phyloP scores from a whole-genome alignment of 495 filamentous ascomycete genomes.

The Cetradonia linearis region DNA sequence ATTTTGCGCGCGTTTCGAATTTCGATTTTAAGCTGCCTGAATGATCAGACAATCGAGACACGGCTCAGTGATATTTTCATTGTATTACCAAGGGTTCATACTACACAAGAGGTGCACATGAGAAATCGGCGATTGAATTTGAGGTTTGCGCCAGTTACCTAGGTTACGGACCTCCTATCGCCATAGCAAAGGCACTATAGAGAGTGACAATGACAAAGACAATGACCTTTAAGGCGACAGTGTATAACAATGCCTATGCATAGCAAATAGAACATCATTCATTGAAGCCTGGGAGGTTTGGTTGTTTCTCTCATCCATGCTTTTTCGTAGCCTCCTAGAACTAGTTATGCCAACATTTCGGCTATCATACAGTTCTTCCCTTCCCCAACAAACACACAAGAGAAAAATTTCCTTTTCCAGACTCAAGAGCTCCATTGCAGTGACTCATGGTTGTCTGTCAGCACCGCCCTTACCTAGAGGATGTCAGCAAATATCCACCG shows the following conservation, averaged over 20 bases:
- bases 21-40: not conserved
- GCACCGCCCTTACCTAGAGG: constrained; percentile 22
- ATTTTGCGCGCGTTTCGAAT: not conserved
- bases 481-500: constrained; percentile 1
- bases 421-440: not conserved
- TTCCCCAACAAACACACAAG: not conserved
- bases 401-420: too few relatives aligned
- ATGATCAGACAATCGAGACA: not conserved
- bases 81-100: not conserved
- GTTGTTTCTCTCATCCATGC: not conserved
- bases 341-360: not conserved
- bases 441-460: constrained; percentile 21
- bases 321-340: not conserved
- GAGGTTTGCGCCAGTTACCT: not conserved
- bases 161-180: not conserved
- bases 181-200: not conserved
- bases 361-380: not conserved
- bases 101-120: not conserved
- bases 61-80: not conserved
- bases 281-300: not conserved
- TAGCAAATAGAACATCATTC: not conserved
- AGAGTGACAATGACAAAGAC: not conserved
- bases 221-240: not conserved
- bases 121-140: not conserved
- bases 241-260: not conserved